Evolutionary conservation across 441 rosid species (phyloP).

Genomic region (Aquilaria agallochum): DNA sequence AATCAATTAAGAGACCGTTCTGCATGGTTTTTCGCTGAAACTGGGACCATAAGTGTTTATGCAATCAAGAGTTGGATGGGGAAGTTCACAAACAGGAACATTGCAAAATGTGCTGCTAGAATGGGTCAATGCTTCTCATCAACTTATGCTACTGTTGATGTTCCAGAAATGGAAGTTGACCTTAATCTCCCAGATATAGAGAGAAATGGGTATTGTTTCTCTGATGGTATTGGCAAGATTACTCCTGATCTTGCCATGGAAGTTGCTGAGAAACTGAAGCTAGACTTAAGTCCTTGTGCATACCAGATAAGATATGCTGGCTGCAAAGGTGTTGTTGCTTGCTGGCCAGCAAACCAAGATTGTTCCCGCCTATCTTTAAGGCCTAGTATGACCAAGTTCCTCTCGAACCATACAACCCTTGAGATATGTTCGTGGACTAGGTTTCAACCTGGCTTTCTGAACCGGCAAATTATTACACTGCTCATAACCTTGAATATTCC

Average conservation of each 20-base stretch:
- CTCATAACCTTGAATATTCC: conserved; percentile 65
- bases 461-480: conserved; percentile 82
- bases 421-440: conserved; percentile 97
- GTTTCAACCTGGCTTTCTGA: conserved; percentile 92
- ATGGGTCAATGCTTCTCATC: conserved; percentile 98
- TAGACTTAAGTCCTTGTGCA: conserved; percentile 57
- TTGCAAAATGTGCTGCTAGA: conserved; percentile 95
- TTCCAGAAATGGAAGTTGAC: conserved; percentile 44
- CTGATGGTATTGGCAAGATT: conserved; percentile 90
- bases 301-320: conserved; percentile 96
- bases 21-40: conserved; percentile 93
- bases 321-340: conserved; percentile 91
- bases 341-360: conserved; percentile 75
- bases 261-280: conserved; percentile 64
- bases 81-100: conserved; percentile 47
- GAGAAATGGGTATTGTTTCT: conserved; percentile 63
- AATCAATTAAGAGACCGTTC: conserved; percentile 91
- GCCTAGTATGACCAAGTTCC: conserved; percentile 75
- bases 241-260: conserved; percentile 80
- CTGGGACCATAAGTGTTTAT: conserved; percentile 37
- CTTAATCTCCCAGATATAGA: conserved; percentile 49
- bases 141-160: conserved; percentile 81
- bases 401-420: conserved; percentile 54
- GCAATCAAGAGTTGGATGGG: conserved; percentile 80
- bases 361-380: conserved; percentile 64